Evolutionary conservation across 352 stramenopile species (phyloP), one percentile per base, ranked within the genome.

Genomic region (Phytophthora quininea): DNA sequence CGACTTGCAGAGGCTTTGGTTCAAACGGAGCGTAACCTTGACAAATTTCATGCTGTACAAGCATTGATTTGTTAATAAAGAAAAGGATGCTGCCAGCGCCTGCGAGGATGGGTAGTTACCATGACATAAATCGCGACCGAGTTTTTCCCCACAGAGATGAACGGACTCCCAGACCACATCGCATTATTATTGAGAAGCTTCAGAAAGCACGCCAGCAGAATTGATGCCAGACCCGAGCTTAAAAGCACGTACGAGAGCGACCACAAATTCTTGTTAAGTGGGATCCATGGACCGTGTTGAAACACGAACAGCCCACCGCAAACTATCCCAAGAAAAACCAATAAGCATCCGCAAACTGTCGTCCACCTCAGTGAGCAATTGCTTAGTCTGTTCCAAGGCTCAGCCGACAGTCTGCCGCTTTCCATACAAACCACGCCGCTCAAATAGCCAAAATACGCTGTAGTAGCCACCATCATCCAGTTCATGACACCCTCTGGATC

Each of bases 221-320:
- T 35, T 31, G 70, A 64, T 3, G 79, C 80, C 14, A 84, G 53
- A 0, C 75, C 86, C 5, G 74, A 71, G 35, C 71, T 84, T 31
- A 85, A 43, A 9, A 89, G 40, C 19, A 92, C 69, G 55, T 88
- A 96, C 42, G 86, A 82, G 14, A 91, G 45, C 24, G 83, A 92
- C 85, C 88, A 96, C 19, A 95, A 51, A 62, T 96, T 96, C 76
- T 96, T 96, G 79, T 92, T 93, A 12, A 97, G 38, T 14, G 89
- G 88, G 31, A 97, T 82, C 64, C 69, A 71, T 12, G 67, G 62
- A 0, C 52, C 56, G 35, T 12, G 2, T 45, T 62, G 62, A 54
- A 75, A 75, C 9, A 75, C n/a, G 62, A 62, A 75, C n/a, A 75
- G 58, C 1, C 67, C 67, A 53, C 62, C 67, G 12, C 24, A 51